Evolutionary conservation across 768 basidiomycete genomes (phyloP), one percentile per base, ranked within the genome.

Genomic region (Mycena polygramma): DNA sequence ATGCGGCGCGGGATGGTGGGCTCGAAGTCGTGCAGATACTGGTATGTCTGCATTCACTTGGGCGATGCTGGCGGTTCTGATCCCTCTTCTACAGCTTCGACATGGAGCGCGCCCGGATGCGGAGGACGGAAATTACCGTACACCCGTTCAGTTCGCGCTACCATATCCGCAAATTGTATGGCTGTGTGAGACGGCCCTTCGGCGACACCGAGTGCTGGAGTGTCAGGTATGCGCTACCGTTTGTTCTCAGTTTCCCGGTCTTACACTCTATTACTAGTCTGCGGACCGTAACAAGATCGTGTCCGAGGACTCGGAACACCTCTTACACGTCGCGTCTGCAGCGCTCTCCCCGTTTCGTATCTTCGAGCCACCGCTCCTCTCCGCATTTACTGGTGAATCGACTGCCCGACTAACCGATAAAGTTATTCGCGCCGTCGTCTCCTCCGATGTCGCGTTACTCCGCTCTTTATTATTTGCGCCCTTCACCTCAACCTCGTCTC

Each of bases 41-140:
- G 80, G 93, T 93, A 79, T 57, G 90, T 79, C 24, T 14, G 37
- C 63, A 24, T 26, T 39, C 63, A 39, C 49, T 63, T 66, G 30
- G 43, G 24, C 48, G 57, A 58, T 41, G 41, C 41, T 7, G 41
- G 15, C 41, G 45, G 66, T 53, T 39, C 49, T 70, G 41, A 67
- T 24, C 68, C 35, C 19, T n/a, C n/a, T 26, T 46, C 36, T 26
- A 22, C 22, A 92, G 90, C 87, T 94, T 60, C 84, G 83, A 9
- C 88, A 91, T 77, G 92, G 91, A 52, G 91, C 93, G 43, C 85
- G 91, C 36, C 91, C 93, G 46, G 93, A 94, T 79, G 84, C 90
- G 73, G 86, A 90, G 66, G 93, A 94, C 77, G 83, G 87, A 57
- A 91, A 93, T 71, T 87, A 92, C 74, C 89, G 92, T 15, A 91